Conservation (phyloP, 441 rosid genomes). For the Gossypium lobatum region DNA sequence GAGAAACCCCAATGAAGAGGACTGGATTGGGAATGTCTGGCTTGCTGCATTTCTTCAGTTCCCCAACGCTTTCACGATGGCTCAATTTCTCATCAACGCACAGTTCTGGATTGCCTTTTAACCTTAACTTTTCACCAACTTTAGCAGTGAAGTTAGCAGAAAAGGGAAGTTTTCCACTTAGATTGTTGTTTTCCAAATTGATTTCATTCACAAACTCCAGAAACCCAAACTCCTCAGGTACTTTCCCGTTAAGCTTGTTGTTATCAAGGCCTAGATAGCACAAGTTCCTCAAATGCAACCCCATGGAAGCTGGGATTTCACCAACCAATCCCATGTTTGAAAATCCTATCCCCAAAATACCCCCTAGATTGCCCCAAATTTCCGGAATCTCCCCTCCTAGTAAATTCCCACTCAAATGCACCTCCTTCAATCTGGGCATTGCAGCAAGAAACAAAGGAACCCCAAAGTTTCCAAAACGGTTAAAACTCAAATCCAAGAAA, state of each 20-base stretch:
- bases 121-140: slow-evolving; percentile 45
- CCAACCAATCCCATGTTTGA: slow-evolving; percentile 50
- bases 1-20: slow-evolving; percentile 6
- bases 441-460: slow-evolving; percentile 42
- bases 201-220: slow-evolving; percentile 41
- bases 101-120: slow-evolving; percentile 44
- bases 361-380: slow-evolving; percentile 49
- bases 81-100: slow-evolving; percentile 25
- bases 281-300: slow-evolving; percentile 29
- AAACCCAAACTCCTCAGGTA: slow-evolving; percentile 45
- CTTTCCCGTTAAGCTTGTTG: slow-evolving; percentile 49
- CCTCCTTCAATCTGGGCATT: slow-evolving; percentile 36
- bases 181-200: slow-evolving; percentile 63
- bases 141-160: slow-evolving; percentile 36
- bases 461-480: slow-evolving; percentile 45
- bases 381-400: slow-evolving; percentile 56
- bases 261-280: slow-evolving; percentile 46
- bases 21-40: slow-evolving; percentile 25
- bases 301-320: slow-evolving; percentile 54
- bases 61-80: not conserved
- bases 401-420: slow-evolving; percentile 55
- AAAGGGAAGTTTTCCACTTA: slow-evolving; percentile 51
- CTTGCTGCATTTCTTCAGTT: slow-evolving; percentile 27
- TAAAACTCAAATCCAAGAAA: slow-evolving; percentile 56
- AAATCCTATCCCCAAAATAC: slow-evolving; percentile 51